Evolutionary conservation across 2,329 filamentous ascomycete species (phyloP).

Genomic region (Teratosphaeria zuluensis): DNA sequence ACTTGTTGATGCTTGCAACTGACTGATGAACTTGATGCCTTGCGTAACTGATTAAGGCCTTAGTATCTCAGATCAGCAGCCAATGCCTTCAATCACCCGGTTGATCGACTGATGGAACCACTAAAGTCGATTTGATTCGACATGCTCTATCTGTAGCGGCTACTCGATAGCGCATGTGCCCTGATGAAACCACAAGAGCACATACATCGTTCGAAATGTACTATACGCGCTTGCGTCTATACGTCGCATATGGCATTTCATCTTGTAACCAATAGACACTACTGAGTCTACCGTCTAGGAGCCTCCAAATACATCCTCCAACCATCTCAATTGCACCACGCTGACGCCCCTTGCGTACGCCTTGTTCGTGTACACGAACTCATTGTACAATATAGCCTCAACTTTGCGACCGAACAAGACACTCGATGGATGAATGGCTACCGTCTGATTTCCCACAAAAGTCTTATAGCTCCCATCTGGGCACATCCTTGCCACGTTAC

Average conservation of each 20-base stretch:
- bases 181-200: too few relatives aligned
- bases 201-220: too few relatives aligned
- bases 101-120: too few relatives aligned
- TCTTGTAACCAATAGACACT: background rate
- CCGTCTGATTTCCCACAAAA: conserved; percentile 50
- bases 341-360: conserved; percentile 54
- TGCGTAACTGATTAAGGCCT: too few relatives aligned
- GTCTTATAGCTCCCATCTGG: conserved; percentile 55
- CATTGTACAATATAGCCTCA: conserved; percentile 55
- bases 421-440: conserved; percentile 54
- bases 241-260: background rate
- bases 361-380: conserved; percentile 56
- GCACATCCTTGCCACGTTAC: conserved; percentile 51
- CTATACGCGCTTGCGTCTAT: too few relatives aligned
- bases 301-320: conserved; percentile 31
- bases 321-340: conserved; percentile 53
- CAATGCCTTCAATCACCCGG: too few relatives aligned
- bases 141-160: too few relatives aligned
- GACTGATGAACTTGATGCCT: too few relatives aligned
- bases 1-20: too few relatives aligned
- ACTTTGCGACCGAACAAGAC: conserved; percentile 51
- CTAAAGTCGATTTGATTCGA: too few relatives aligned
- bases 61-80: too few relatives aligned
- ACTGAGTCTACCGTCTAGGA: background rate
- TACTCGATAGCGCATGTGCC: too few relatives aligned